Conservation (phyloP, 192 early-diverging fungal genomes). For the Coemansia sp. region DNA sequence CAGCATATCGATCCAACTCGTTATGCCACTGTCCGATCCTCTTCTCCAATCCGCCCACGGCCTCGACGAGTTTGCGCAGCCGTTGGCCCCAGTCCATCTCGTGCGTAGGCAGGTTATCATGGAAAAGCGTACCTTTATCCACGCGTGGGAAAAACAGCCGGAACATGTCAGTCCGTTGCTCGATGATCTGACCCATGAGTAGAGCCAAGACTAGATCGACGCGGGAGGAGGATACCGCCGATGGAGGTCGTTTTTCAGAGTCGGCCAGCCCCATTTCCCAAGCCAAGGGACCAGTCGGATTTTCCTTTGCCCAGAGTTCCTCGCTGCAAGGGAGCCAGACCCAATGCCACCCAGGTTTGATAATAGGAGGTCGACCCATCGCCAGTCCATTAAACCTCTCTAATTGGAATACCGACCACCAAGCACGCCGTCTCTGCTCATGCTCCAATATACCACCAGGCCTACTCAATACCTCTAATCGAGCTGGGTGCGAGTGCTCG, state of each 20-base stretch:
- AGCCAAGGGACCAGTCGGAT: conserved; percentile 37
- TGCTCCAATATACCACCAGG: conserved; percentile 49
- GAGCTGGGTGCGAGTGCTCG: conserved; percentile 45
- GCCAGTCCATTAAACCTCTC: conserved; percentile 57
- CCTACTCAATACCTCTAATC: conserved; percentile 48
- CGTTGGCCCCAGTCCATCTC: conserved; percentile 32
- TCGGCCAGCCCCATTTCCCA: conserved; percentile 53
- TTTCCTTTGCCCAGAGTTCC: conserved; percentile 41
- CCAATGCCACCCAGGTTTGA: conserved; percentile 60
- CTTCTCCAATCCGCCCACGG: conserved; percentile 33
- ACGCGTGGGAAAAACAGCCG: conserved; percentile 56
- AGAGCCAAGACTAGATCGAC: conserved; percentile 49
- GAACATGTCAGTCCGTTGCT: conserved; percentile 56
- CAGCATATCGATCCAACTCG: conserved; percentile 49
- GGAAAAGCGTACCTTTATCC: conserved; percentile 51
- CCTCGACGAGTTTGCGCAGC: conserved; percentile 24
- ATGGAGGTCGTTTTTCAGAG: conserved; percentile 25
- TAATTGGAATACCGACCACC: conserved; percentile 56
- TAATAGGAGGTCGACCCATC: conserved; percentile 55
- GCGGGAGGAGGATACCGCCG: conserved; percentile 35
- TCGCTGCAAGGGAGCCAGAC: conserved; percentile 57
- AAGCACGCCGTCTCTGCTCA: conserved; percentile 49
- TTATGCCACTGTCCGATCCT: conserved; percentile 51
- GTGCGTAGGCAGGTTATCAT: conserved; percentile 57
- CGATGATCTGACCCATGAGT: conserved; percentile 53